These are phyloP conservation scores for Nicotiana rustica DNA, from an alignment of 305 asterid genomes.

Conservation along the genomic window DNA sequence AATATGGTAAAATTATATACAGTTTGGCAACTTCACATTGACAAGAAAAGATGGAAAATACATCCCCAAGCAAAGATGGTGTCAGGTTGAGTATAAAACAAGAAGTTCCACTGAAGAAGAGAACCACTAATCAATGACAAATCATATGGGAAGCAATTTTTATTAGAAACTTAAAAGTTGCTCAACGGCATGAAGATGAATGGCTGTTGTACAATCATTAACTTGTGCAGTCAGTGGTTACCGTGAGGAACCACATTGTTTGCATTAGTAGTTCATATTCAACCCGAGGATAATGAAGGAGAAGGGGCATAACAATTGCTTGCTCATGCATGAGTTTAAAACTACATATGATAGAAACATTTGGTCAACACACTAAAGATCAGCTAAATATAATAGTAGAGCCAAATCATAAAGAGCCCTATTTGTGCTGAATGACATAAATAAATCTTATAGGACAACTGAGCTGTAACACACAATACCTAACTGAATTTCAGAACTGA, in stretches of 20 bases:
- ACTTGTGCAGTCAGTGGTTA: neutral
- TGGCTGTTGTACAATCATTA: neutral
- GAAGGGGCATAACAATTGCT: neutral
- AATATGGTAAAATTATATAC: conserved; percentile 9
- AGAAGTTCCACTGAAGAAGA: neutral
- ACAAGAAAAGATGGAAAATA: conserved; percentile 28
- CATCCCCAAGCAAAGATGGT: neutral
- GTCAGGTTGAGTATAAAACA: neutral
- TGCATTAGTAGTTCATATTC: neutral
- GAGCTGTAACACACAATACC: neutral
- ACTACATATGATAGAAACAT: neutral
- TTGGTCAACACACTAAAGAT: neutral
- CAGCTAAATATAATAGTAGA: neutral
- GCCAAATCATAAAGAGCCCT: neutral
- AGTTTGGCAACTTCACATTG: neutral
- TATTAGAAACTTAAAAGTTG: neutral
- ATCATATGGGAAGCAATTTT: neutral
- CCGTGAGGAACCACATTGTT: neutral
- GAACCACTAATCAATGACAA: neutral
- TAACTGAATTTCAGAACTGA: neutral
- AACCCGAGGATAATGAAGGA: neutral
- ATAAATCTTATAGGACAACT: neutral
- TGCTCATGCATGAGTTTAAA: neutral
- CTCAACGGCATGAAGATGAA: neutral
- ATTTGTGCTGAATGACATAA: neutral